These are phyloP conservation scores for Aphanomyces euteiches DNA, from an alignment of 352 stramenopile genomes.

Conservation along the genomic window DNA sequence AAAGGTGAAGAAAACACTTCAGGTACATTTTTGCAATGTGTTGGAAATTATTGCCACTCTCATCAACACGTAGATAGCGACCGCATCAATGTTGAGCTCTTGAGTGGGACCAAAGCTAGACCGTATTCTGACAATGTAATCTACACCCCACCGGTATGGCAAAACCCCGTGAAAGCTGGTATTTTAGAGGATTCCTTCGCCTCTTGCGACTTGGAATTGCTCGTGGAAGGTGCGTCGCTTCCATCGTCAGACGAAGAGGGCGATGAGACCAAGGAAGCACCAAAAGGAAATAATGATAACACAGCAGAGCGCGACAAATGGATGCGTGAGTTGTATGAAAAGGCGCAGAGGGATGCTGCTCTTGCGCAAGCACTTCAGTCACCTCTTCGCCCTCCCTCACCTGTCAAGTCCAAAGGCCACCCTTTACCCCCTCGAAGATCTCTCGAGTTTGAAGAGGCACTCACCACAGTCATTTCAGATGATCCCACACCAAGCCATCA, in stretches of 20 bases:
- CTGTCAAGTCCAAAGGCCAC: neutral
- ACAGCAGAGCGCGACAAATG: constrained; percentile 5
- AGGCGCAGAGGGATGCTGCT: constrained; percentile 15
- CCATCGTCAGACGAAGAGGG: constrained; percentile 22
- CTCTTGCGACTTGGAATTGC: constrained; percentile 58
- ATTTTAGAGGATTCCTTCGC: constrained; percentile 53
- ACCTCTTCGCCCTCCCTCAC: neutral
- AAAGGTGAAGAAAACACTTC: no score
- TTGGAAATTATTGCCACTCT: neutral
- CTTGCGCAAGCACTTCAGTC: constrained; percentile 12
- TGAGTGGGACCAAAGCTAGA: constrained; percentile 55
- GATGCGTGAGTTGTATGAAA: constrained; percentile 6
- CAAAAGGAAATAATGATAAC: neutral
- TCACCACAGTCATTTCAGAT: constrained; percentile 22
- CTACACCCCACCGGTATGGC: constrained; percentile 56
- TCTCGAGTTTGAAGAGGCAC: neutral
- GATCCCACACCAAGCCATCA: constrained; percentile 40
- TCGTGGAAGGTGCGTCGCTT: constrained; percentile 36
- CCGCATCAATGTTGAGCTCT: constrained; percentile 58
- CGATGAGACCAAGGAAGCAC: neutral
- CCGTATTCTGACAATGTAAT: constrained; percentile 72
- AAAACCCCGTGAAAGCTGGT: constrained; percentile 20
- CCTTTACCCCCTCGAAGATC: neutral
- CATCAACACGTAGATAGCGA: constrained; percentile 30
- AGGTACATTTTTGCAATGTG: no score